Percentiles rank a stretch among this genome's conserved stretches.
Evolutionary conservation across 2,329 filamentous ascomycete genomes (phyloP).

Genomic region (Elsinoe fawcettii): DNA sequence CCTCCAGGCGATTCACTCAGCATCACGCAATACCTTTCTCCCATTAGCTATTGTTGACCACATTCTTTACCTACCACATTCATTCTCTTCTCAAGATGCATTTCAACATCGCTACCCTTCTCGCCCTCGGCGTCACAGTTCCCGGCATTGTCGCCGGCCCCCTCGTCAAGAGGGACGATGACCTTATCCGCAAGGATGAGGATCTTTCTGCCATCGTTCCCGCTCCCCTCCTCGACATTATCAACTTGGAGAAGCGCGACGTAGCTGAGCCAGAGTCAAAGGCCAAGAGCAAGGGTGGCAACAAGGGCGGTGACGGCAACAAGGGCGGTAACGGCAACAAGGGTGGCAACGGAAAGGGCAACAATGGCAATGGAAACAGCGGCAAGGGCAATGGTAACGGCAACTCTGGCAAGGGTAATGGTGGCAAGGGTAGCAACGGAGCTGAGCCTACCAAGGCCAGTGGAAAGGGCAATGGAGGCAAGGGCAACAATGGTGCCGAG

Average conservation of each 20-base stretch:
- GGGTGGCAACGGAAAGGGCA: neutral
- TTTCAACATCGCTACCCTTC: constrained; percentile 3
- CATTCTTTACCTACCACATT: constrained; percentile 1
- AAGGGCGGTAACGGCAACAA: neutral
- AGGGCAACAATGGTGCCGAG: neutral
- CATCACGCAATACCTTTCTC: neutral
- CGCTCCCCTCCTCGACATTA: neutral
- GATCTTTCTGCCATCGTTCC: neutral
- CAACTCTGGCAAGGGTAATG: too few relatives aligned
- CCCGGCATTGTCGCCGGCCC: neutral
- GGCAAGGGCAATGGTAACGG: too few relatives aligned
- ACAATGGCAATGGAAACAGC: neutral
- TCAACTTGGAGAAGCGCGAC: neutral
- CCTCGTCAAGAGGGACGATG: neutral
- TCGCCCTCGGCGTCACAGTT: constrained; percentile 1
- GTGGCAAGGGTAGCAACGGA: neutral
- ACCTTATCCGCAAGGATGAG: neutral
- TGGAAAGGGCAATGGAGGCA: neutral
- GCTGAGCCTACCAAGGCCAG: too few relatives aligned
- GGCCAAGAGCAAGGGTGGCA: neutral
- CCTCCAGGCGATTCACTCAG: neutral
- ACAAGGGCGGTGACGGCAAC: neutral
- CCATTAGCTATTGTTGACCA: neutral
- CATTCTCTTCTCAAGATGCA: constrained; percentile 5
- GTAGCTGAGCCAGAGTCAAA: neutral